Evolutionary conservation across 169 alveolate species (phyloP), one percentile per base, ranked within the genome.

Genomic region (Cryptosporidium tyzzeri): DNA sequence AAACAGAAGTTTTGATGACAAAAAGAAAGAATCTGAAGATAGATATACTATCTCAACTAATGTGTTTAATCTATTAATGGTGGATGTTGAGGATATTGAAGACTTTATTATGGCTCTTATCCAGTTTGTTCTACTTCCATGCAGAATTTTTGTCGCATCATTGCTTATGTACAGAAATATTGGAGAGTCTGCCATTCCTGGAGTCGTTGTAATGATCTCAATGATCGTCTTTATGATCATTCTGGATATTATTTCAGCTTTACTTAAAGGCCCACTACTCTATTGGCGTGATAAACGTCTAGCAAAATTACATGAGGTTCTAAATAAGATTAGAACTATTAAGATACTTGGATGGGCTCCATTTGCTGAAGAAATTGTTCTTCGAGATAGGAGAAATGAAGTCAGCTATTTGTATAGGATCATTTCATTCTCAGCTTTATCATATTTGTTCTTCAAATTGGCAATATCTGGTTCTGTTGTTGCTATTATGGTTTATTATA

Each of bases 381-480:
- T 62, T 29, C 33, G 65, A 41, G 89, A 61, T 9, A 59, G 89
- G 18, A 61, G 44, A 2, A 37, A 23, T 9, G 89, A 80, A 65
- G 31, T 80, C 16, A 50, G 53, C 45, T 80, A 67, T 65, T 48
- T 80, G 33, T 80, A 31, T 65, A 65, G 50, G 33, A 80, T 80
- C 4, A 61, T 80, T n/a, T 14, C 74, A 39, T 48, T 80, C 23
- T 62, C 89, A 37, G 18, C 67, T 12, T 16, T 80, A 50, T 80
- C 89, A 8, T 31, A 41, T 48, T n/a, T 80, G 51, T 80, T 80
- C 62, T 80, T 80, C 53, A 80, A 67, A 33, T 18, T 80, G 69
- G 89, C 89, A 1, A 80, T 65, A 41, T 80, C 89, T 26, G 89
- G 89, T n/a, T 59, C 89, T n/a, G 89, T 80, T 10, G 89, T 80